Evolutionary conservation across 148 eudicot species (phyloP).

Genomic region (Rhododendron mucronatum): DNA sequence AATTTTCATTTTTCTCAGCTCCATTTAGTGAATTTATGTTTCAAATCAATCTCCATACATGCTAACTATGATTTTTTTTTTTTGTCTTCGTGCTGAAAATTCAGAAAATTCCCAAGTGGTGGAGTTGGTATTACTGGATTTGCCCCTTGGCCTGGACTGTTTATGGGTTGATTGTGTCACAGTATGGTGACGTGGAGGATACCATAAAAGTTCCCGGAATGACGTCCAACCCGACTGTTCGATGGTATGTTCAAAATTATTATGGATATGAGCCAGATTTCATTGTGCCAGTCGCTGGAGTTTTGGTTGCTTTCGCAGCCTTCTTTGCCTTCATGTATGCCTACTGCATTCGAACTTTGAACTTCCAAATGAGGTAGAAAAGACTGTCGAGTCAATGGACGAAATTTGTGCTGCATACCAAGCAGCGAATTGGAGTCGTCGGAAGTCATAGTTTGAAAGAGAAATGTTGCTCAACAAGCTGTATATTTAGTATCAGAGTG

Average conservation of each 20-base stretch:
- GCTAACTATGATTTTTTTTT: background rate
- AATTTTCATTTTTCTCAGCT: conserved; percentile 18
- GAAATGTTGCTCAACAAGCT: background rate
- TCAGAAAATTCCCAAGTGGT: conserved; percentile 96
- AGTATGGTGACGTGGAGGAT: conserved; percentile 66
- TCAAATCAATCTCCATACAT: background rate
- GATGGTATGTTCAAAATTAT: conserved; percentile 45
- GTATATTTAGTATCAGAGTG: background rate
- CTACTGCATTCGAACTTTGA: conserved; percentile 70
- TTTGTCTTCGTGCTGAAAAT: background rate
- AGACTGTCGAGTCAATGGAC: background rate
- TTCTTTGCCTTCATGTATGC: conserved; percentile 91
- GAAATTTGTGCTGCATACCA: background rate
- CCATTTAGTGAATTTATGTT: background rate
- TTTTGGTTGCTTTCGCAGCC: conserved; percentile 62
- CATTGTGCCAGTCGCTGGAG: conserved; percentile 75
- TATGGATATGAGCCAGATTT: conserved; percentile 79
- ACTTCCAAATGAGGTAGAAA: conserved; percentile 83
- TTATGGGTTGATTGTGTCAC: conserved; percentile 78
- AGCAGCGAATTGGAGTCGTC: background rate
- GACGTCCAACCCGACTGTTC: conserved; percentile 28
- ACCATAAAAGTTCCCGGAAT: conserved; percentile 48
- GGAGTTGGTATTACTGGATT: conserved; percentile 98
- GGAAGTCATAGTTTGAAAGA: background rate
- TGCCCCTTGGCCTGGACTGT: conserved; percentile 98